Evolutionary conservation across 108 stramenopile species (phyloP).

Genomic region (Pseudonitzschia pungens): DNA sequence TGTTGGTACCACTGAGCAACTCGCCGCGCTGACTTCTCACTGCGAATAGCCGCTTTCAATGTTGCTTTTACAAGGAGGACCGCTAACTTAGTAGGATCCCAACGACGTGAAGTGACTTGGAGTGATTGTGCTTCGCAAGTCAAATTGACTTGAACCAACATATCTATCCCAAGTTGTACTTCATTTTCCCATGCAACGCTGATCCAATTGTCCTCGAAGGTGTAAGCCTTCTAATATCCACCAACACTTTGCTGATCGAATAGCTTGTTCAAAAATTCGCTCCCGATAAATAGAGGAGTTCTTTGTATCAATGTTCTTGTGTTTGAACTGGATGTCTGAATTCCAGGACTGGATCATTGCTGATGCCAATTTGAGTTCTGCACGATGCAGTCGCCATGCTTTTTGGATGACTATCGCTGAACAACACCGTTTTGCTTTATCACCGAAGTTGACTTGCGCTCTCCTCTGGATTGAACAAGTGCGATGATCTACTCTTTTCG

Average conservation of each 20-base stretch:
- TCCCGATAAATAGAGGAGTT: background rate
- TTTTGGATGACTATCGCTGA: slow-evolving; percentile 20
- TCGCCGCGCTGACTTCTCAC: background rate
- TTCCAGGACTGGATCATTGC: slow-evolving; percentile 16
- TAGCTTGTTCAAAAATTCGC: background rate
- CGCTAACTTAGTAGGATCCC: background rate
- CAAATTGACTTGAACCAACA: slow-evolving; percentile 5
- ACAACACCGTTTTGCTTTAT: background rate
- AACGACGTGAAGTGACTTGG: background rate
- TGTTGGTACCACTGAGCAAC: background rate
- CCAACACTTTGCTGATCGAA: slow-evolving; percentile 7
- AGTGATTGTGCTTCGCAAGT: slow-evolving; percentile 13
- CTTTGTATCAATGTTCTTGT: background rate
- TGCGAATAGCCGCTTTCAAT: background rate
- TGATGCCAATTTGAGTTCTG: slow-evolving; percentile 17
- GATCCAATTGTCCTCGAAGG: slow-evolving; percentile 12
- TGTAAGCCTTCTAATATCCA: slow-evolving; percentile 10
- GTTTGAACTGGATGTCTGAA: background rate
- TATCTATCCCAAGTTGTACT: background rate
- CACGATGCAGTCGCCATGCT: slow-evolving; percentile 3
- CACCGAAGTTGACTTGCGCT: background rate
- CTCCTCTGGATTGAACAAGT: background rate
- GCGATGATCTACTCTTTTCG: background rate
- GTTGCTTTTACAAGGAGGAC: slow-evolving; percentile 1
- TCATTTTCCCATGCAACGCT: slow-evolving; percentile 11